Base-by-base conservation (phyloP, 352 stramenopile species). In the Globisporangium camurandrum region DNA sequence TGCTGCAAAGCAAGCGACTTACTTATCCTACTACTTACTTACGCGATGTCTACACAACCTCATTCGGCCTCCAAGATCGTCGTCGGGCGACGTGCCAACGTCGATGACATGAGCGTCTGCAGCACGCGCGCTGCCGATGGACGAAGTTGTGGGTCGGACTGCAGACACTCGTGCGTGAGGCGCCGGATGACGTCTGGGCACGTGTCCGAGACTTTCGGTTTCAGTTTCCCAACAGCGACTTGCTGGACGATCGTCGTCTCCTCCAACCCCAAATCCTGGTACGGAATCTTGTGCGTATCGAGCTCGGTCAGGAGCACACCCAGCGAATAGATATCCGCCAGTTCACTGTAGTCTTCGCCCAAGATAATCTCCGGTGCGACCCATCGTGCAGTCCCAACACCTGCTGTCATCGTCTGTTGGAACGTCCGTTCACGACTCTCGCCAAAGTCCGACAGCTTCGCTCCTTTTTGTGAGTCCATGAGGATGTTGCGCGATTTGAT, bases 401-500 rank as follows among this genome's bases (percentile, higher is more conserved):
- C 71, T 20, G 72, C 73, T 6, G 78, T 89, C 78, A 89, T 89
- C 16, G 78, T 88, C 45, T 76, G 54, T 43, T 80, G 75, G 51
- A 87, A 64, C 24, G 78, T 89, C 20, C 78, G 78, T 64, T 89
- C 72, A 28, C 78, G 72, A 26, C 72, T 86, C 51, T 89, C 78
- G 16, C 78, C 78, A 48, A 89, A 89, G 54, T 87, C 77, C 0
- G 75, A 86, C 22, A 89, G 58, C 55, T 89, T 88, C 1, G 77
- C 77, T 2, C 77, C 77, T 56, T 88, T 88, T 19, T 69, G 51
- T 20, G 62, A 72, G 57, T 89, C 77, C 20, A 97, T 60, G 12
- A 97, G 72, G 51, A 97, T 86, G 62, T 97, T 97, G 22, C 85
- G 80, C 39, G 83, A 92, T 62, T 97, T 97, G 51, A 97, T 88